Base-by-base conservation (phyloP, 495 filamentous ascomycete genomes). In the Penicillium bialowiezense region DNA sequence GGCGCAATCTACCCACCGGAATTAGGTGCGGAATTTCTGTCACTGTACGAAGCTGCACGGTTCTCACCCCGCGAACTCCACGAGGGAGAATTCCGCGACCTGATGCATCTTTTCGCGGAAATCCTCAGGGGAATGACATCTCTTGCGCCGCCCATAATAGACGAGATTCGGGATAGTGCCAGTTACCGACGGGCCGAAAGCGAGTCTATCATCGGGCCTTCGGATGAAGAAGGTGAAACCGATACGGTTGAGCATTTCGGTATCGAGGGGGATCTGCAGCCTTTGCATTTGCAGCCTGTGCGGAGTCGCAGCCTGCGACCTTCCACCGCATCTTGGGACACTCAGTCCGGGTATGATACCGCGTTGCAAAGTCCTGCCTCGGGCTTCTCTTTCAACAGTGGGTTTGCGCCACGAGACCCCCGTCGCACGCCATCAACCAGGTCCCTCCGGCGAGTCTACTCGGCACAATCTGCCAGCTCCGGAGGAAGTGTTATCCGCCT, bases 81-180 rank as follows among this genome's bases (percentile, higher is more conserved):
- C 10, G 88, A 93, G 56, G 46, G 63, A 0, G 79, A 90, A 41
- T 97, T 98, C 60, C 76, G 87, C n/a, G 64, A 67, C 4, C 68
- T 98, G 45, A 96, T 97, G 91, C 79, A 81, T 43, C 69, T 88
- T n/a, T 96, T 97, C 67, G 83, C 91, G 1, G 85, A 90, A 28
- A 71, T 98, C 4, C 61, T 98, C 19, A 78, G 82, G 20, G 80
- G 78, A 7, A 96, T 97, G 87, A 78, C 72, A 19, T 76, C 79
- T 1, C 65, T 91, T 15, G 72, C 82, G 32, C 63, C 76, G 1
- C 68, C 70, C 0, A 58, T 77, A 5, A 47, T 83, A 20, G 71
- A 76, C 3, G 72, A 71, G 5, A 60, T 72, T 10, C 60, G 60
- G 15, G 65, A 61, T 31, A 64, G 51, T 8, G 62, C 50, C 8